These are phyloP conservation scores for Urochloa ruziziensis DNA, from an alignment of 176 grass and related monocot genomes.

Conservation along the genomic window DNA sequence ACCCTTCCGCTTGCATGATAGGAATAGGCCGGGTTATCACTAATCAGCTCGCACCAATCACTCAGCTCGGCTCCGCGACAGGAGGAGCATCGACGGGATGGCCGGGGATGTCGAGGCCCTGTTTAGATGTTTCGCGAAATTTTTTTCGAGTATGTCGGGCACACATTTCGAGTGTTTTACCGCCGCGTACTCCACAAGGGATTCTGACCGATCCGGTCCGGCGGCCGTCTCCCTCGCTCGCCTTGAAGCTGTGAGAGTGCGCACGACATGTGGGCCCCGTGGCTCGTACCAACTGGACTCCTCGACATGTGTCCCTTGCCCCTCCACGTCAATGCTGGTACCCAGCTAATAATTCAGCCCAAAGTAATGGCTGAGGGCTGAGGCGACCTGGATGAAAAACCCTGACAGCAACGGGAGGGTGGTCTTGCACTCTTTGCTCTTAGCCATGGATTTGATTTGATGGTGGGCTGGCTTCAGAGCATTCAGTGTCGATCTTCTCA, in stretches of 20 bases:
- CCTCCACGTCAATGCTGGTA: neutral
- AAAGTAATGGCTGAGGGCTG: neutral
- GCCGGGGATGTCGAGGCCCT: no score
- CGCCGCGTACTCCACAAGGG: no score
- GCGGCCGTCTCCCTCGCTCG: no score
- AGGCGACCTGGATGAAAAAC: neutral
- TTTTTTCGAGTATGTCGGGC: no score
- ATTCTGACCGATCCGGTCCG: neutral
- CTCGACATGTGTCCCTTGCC: neutral
- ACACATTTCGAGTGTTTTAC: no score
- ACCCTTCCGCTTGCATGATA: no score
- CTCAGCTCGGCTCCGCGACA: neutral
- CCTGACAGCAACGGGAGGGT: neutral
- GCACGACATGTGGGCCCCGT: neutral
- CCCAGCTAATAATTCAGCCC: neutral
- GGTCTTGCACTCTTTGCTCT: neutral
- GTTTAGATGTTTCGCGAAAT: no score
- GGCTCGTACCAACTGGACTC: neutral
- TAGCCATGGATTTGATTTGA: slow-evolving; percentile 1
- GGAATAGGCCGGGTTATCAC: no score
- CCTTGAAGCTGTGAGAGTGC: neutral
- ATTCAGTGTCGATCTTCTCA: no score
- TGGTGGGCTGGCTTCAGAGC: neutral
- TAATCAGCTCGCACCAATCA: no score
- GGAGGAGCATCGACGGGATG: no score